A percentile compares a stretch with the other conserved stretches of the same genome.
phyloP scores from a whole-genome alignment of 495 filamentous ascomycete genomes.

The Daldinia vernicosa region DNA sequence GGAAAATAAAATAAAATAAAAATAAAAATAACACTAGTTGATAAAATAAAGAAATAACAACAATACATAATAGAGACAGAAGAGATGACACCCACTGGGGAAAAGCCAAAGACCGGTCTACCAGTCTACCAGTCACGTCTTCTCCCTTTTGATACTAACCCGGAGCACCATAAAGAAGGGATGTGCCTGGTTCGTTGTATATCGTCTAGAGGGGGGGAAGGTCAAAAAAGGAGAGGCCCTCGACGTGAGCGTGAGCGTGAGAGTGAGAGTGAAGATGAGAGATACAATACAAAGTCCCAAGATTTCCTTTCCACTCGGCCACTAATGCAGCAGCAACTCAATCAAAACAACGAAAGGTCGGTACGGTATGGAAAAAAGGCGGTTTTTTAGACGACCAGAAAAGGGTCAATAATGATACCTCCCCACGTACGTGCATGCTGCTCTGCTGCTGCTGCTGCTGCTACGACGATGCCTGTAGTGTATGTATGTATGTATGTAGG shows the following conservation, averaged over 20 bases:
- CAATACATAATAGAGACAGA: too few relatives aligned
- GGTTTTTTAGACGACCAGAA: conserved; percentile 45
- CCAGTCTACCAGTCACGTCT: conserved; percentile 50
- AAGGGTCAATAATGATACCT: conserved; percentile 50
- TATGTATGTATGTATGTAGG: conserved; percentile 12
- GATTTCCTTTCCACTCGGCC: conserved; percentile 57
- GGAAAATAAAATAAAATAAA: conserved; percentile 13
- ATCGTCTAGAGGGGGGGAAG: conserved; percentile 38
- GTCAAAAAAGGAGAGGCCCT: conserved; percentile 22
- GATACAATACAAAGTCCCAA: conserved; percentile 35
- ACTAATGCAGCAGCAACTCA: conserved; percentile 62
- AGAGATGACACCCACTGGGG: not conserved
- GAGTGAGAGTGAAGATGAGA: too few relatives aligned
- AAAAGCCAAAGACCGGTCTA: conserved; percentile 14
- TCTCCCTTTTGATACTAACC: conserved; percentile 19
- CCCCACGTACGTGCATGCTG: conserved; percentile 50
- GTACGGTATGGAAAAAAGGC: conserved; percentile 46
- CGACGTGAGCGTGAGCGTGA: not conserved
- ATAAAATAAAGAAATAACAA: conserved; percentile 14
- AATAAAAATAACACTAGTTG: conserved; percentile 11
- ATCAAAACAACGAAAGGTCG: conserved; percentile 46
- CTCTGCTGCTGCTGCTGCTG: conserved; percentile 29
- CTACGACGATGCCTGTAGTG: too few relatives aligned
- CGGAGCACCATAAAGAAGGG: conserved; percentile 46
- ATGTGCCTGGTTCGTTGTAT: conserved; percentile 51